Conservation (phyloP, 1,284 basidiomycete species). For the Bjerkandera adusta region DNA sequence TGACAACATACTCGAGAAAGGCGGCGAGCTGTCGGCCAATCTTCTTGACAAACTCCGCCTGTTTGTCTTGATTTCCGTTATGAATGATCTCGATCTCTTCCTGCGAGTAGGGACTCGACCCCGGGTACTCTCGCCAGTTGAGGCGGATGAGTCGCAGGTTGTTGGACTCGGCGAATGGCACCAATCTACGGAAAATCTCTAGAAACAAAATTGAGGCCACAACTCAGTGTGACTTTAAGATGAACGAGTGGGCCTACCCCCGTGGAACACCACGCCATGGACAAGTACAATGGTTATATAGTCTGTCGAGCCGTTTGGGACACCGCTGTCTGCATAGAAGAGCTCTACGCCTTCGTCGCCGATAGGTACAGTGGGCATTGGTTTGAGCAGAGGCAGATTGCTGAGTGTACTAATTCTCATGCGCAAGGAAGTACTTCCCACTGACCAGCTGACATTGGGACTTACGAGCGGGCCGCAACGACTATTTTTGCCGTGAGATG, state of each 20-base stretch:
- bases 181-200: constrained; percentile 14
- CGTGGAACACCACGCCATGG: constrained; percentile 10
- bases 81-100: too few relatives aligned
- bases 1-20: constrained; percentile 81
- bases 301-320: background rate
- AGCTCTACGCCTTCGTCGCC: constrained; percentile 6
- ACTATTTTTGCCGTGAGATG: too few relatives aligned
- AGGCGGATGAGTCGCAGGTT: constrained; percentile 14
- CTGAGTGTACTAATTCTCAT: too few relatives aligned
- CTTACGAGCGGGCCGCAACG: too few relatives aligned
- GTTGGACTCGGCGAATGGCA: constrained; percentile 9
- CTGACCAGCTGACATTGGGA: too few relatives aligned
- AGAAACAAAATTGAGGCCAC: too few relatives aligned
- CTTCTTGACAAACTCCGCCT: too few relatives aligned
- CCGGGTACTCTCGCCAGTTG: constrained; percentile 17
- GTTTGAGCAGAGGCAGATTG: too few relatives aligned
- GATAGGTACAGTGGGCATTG: constrained; percentile 9
- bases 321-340: constrained; percentile 9
- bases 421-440: too few relatives aligned
- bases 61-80: too few relatives aligned
- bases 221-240: too few relatives aligned
- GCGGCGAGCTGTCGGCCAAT: constrained; percentile 63
- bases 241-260: constrained; percentile 5
- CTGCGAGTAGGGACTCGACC: constrained; percentile 16
- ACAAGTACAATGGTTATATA: constrained; percentile 6